Base-by-base conservation (phyloP, 1,284 basidiomycete species). In the Leucoagaricus sp. region DNA sequence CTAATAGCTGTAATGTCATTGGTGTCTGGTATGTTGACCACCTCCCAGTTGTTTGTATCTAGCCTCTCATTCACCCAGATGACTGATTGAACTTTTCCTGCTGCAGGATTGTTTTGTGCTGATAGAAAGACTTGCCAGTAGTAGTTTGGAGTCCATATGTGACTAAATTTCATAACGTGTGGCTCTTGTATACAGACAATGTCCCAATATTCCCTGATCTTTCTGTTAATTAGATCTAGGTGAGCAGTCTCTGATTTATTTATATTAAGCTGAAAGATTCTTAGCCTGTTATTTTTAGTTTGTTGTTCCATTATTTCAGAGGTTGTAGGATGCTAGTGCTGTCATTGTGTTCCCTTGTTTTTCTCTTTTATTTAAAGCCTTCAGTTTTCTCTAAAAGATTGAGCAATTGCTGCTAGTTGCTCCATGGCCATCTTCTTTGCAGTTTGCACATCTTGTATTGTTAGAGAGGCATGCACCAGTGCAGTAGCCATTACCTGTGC, bases 101-200 rank as follows among this genome's bases (percentile, higher is more conserved):
- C 21, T 1, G 50, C 36, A 13, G 55, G 31, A 1, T 45, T 13
- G 28, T 50, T 23, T 19, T 54, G 46, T 21, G 26, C 10, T 3
- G 67, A 4, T 12, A 44, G 68, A 50, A 62, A 65, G 12, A 65
- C 47, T 7, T 36, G 47, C 40, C 59, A 52, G 31, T 48, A 60
- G 17, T 47, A 26, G 6, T 55, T 57, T 5, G 58, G 59, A 19
- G 60, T 58, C 29, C 29, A 17, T 12, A 60, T 63, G 4, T 62
- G 61, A 15, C 61, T 62, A 9, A 58, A 58, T 9, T 49, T 53
- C 42, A 63, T 64, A 9, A 67, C 51, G 51, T 67, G 62, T 0
- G 69, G 71, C 55, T 72, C 69, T 36, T 72, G 69, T 7, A 71
- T 34, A 1, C 60, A 60, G 1, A 71, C 34, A 10, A 71, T 40